Evolutionary conservation across 169 alveolate genomes (phyloP).

Genomic region (Babesia caballi): DNA sequence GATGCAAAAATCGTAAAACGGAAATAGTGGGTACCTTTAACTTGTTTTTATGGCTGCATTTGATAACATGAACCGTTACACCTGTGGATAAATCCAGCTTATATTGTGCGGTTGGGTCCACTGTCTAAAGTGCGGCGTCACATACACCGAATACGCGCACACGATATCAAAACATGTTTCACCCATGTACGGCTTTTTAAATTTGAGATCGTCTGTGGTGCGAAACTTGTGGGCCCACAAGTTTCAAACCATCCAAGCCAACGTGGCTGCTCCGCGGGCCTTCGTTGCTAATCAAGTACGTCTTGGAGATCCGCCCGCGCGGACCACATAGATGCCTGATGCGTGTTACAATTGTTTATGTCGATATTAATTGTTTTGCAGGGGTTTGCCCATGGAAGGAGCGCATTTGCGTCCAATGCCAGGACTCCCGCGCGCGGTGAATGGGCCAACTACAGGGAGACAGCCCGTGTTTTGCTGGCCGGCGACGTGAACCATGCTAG

Average conservation of each 20-base stretch:
- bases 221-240: conserved; percentile 1
- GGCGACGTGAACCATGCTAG: background rate
- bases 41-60: no score
- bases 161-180: no score
- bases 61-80: no score
- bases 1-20: no score
- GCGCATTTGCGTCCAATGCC: conserved; percentile 8
- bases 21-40: no score
- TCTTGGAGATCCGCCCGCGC: background rate
- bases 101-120: background rate
- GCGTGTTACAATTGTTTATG: background rate
- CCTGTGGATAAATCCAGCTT: background rate
- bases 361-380: background rate
- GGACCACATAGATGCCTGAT: no score
- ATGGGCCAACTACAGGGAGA: conserved; percentile 46
- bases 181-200: background rate
- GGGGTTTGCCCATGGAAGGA: background rate
- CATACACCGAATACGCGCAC: no score
- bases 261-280: background rate
- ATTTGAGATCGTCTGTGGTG: background rate
- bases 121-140: background rate
- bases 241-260: background rate
- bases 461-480: background rate
- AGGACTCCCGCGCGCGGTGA: background rate
- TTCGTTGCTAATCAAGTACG: background rate